These are phyloP conservation scores for Mortierella sp. DNA, from an alignment of 371 early-diverging fungal species.

Conservation along the genomic window DNA sequence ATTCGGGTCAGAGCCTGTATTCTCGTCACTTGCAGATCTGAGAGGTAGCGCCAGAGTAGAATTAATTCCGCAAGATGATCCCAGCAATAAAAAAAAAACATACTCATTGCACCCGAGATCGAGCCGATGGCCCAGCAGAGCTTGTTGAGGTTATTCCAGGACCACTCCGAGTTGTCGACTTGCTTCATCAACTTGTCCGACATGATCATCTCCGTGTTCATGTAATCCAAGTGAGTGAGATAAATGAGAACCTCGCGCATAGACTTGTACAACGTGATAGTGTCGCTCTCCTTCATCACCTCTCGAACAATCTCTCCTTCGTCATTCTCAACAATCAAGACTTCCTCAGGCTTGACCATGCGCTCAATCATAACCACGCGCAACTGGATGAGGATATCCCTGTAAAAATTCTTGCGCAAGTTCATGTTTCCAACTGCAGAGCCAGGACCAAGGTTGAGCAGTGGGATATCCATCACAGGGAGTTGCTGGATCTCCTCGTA, in stretches of 20 bases:
- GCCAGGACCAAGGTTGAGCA: slow-evolving; percentile 55
- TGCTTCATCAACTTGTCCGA: slow-evolving; percentile 88
- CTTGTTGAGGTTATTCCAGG: slow-evolving; percentile 97
- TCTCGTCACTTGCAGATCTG: too few relatives aligned
- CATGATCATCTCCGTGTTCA: slow-evolving; percentile 96
- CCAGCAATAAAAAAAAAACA: background rate
- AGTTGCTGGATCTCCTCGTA: slow-evolving; percentile 80
- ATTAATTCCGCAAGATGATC: background rate
- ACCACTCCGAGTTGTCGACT: slow-evolving; percentile 96
- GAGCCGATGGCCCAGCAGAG: slow-evolving; percentile 99
- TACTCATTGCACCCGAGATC: slow-evolving; percentile 95
- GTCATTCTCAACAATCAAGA: slow-evolving; percentile 99
- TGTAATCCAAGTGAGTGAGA: slow-evolving; percentile 93
- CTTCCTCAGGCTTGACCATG: slow-evolving; percentile 98
- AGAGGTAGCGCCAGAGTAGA: background rate
- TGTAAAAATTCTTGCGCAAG: slow-evolving; percentile 72
- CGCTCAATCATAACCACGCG: slow-evolving; percentile 96
- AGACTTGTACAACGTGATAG: slow-evolving; percentile 97
- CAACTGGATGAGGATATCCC: slow-evolving; percentile 78
- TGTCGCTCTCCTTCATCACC: slow-evolving; percentile 98
- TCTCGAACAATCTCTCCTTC: slow-evolving; percentile 99
- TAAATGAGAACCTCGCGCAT: slow-evolving; percentile 98
- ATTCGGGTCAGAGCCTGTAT: too few relatives aligned
- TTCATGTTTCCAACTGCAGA: slow-evolving; percentile 43
- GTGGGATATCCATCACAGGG: slow-evolving; percentile 56